Base-by-base conservation (phyloP, 2,329 filamentous ascomycete species). In the Monosporascus sp. region DNA sequence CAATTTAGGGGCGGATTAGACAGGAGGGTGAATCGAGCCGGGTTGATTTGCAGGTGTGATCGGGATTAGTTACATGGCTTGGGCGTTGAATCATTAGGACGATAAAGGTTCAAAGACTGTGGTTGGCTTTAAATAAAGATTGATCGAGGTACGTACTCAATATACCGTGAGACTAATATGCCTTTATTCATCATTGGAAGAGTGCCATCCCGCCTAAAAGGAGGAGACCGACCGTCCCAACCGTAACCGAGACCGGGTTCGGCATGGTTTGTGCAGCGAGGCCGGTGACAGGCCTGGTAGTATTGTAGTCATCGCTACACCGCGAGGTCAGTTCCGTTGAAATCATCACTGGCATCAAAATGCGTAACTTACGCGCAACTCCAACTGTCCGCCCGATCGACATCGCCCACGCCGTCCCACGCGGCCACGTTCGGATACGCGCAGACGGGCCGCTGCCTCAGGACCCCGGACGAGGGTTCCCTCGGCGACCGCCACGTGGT, bases 371-470 rank as follows among this genome's bases (percentile, higher is more conserved):
- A 67, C 65, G 59, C 59, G 50, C 72, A 74, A 15, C 52, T 65
- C 67, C 72, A 75, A 50, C 64, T 70, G 15, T 54, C 51, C 9
- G 70, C 65, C 9, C 63, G 51, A 38, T 69, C 61, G 8, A 64
- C 55, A 54, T 74, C 67, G 1, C 70, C 70, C 3, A 20, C 41
- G 7, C 68, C 67, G 20, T 67, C 61, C 62, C 69, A 75, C 63
- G n/a, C 66, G 57, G 70, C 63, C 50, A 67, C 64, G 49, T 62
- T 55, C 9, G 71, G 69, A 50, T 70, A 73, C 22, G 69, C 66
- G 60, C 79, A 82, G 50, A 81, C 61, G 5, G 72, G 72, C 37
- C 78, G 69, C 58, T 73, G 73, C 48, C 74, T 73, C 46, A 72
- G 57, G 1, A 81, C 66, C 0, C 71, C 76, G 1, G 65, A 63